A percentile compares a stretch with the other conserved stretches of the same genome.
These are phyloP conservation scores for Nicotiana benthamiana DNA, from an alignment of 257 asterid genomes.

Conservation along the genomic window DNA sequence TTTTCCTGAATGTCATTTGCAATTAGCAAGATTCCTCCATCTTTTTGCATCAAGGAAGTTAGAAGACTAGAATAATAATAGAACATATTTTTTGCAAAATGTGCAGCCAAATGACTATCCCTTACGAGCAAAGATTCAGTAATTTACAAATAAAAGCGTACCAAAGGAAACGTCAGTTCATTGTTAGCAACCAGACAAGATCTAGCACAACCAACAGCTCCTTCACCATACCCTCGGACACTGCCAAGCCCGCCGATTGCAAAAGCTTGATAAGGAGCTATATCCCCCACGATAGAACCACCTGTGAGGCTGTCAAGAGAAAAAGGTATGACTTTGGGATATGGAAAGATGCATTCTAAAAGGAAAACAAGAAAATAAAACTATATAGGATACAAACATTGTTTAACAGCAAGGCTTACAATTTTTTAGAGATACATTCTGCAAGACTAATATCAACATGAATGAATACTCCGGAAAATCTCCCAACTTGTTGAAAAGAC, in stretches of 20 bases:
- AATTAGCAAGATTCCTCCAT: not conserved
- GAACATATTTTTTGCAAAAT: not conserved
- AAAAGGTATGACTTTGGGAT: not conserved
- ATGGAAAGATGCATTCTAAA: not conserved
- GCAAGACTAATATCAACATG: not conserved
- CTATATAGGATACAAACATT: not conserved
- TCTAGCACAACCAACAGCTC: slow-evolving; percentile 91
- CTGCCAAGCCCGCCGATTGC: slow-evolving; percentile 90
- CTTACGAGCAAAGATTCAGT: not conserved
- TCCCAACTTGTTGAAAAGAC: not conserved
- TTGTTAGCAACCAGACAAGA: slow-evolving; percentile 80
- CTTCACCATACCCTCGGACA: slow-evolving; percentile 93
- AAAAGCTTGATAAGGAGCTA: slow-evolving; percentile 98
- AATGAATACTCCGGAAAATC: not conserved
- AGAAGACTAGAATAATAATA: not conserved
- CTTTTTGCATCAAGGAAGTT: not conserved
- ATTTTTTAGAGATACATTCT: not conserved
- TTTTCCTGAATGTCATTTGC: not conserved
- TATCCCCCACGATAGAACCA: slow-evolving; percentile 91
- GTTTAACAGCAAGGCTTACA: not conserved
- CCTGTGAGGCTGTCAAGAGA: slow-evolving; percentile 65
- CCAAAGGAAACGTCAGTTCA: slow-evolving; percentile 84
- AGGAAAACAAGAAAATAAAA: not conserved
- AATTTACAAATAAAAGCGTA: slow-evolving; percentile 19
- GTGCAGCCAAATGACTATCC: not conserved